phyloP scores from a whole-genome alignment of 192 early-diverging fungal species.

The Paraglomus brasilianum region DNA sequence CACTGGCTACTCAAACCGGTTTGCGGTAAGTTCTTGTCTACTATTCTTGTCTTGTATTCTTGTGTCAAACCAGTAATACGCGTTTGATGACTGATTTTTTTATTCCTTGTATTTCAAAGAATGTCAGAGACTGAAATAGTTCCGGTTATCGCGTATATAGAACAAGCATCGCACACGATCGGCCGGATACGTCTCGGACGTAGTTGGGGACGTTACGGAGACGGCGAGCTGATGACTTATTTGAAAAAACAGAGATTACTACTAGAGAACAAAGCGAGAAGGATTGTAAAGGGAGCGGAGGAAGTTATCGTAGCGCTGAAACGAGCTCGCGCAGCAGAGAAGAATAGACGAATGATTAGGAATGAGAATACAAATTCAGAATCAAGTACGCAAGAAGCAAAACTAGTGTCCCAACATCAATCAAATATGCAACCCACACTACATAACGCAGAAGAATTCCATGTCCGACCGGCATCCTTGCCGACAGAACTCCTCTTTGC shows the following conservation, averaged over 20 bases:
- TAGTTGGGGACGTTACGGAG: not conserved
- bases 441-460: too few relatives aligned
- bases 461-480: not conserved
- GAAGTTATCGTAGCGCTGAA: not conserved
- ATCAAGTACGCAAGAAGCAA: not conserved
- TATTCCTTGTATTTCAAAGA: not conserved
- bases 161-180: not conserved
- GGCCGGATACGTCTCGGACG: constrained; percentile 2
- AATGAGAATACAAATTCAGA: not conserved
- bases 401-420: too few relatives aligned
- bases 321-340: not conserved
- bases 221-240: constrained; percentile 8
- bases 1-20: not conserved
- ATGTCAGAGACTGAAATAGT: constrained; percentile 16
- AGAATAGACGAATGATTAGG: not conserved
- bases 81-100: not conserved
- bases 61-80: not conserved
- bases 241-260: not conserved
- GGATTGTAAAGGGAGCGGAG: not conserved
- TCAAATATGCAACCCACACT: too few relatives aligned
- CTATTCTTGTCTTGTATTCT: not conserved
- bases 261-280: not conserved
- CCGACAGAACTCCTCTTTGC: constrained; percentile 3
- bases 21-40: not conserved
- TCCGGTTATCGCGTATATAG: constrained; percentile 11